Evolutionary conservation across 148 eudicot species (phyloP).

Genomic region (Rhododendron griersonianum): DNA sequence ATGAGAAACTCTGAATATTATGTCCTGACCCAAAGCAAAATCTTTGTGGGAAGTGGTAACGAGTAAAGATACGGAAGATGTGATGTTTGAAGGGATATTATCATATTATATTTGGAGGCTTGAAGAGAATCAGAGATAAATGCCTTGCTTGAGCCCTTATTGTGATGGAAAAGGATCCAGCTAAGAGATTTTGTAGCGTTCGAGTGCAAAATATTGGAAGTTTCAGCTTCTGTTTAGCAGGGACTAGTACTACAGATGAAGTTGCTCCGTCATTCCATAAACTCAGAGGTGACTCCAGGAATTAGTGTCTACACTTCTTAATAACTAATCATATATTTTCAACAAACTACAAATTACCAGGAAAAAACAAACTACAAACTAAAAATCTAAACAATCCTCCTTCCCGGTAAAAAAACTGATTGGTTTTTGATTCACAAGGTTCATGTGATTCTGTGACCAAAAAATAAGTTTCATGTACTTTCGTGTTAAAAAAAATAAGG

Average conservation of each 20-base stretch:
- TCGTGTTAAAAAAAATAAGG: too few species aligned
- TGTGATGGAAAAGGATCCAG: neutral
- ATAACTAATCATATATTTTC: too few species aligned
- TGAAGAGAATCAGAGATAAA: neutral
- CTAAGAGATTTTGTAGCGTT: neutral
- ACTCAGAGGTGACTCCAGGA: too few species aligned
- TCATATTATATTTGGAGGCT: neutral
- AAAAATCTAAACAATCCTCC: too few species aligned
- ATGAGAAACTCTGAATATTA: neutral
- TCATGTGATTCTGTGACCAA: too few species aligned
- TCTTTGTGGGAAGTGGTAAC: neutral
- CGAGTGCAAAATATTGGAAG: neutral
- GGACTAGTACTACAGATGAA: neutral
- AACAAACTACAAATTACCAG: too few species aligned
- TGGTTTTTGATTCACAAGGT: too few species aligned
- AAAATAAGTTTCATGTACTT: too few species aligned
- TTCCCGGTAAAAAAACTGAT: too few species aligned
- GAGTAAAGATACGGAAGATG: neutral
- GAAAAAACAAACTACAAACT: too few species aligned
- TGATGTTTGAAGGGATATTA: neutral
- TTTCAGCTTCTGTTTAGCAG: slow-evolving; percentile 5
- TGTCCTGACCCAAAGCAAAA: neutral
- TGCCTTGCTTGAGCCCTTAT: neutral
- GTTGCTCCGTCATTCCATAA: neutral
- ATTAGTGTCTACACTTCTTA: too few species aligned